Evolutionary conservation across 1,284 basidiomycete species (phyloP), one percentile per base, ranked within the genome.

Genomic region (Ceratobasidium sp.): DNA sequence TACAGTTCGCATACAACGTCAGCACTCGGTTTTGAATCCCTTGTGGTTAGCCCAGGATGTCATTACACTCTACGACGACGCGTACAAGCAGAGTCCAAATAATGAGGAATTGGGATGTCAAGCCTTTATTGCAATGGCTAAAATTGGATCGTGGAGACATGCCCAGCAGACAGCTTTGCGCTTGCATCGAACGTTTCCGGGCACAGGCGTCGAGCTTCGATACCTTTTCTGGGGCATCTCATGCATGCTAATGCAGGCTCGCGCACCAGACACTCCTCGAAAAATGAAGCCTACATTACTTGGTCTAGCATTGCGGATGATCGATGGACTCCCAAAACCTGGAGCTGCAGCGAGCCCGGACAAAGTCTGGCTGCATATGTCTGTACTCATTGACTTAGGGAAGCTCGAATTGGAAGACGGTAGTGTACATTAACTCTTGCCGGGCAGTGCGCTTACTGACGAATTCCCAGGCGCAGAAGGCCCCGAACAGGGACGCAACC

Each of bases 171-270:
- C 91, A 77, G 73, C 83, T 73, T 41, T 73, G 55, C 66, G 59
- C 32, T 30, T 72, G 73, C 69, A 76, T 57, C 55, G 44, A 28
- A 26, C 30, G 18, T 61, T 70, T 30, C 46, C 67, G 7, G 57
- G 46, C 21, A 5, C 57, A 49, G 75, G 49, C 74, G 62, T 61
- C 54, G 76, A 91, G 90, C 84, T 90, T 75, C 93, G 70, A 85
- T 95, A 92, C 80, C 82, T 94, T 50, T 95, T 92, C 80, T 96
- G 93, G 93, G 91, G 87, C 75, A 87, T 93, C 32, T 89, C 93
- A 77, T 87, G 91, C 75, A 88, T 91, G 11, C 84, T 94, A 46
- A 87, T 95, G n/a, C 92, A 80, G 38, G 76, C 81, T 18, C 76
- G 76, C n/a, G 71, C 59, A 9, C 71, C 61, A n/a, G 71, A 63